Evolutionary conservation across 495 filamentous ascomycete genomes (phyloP), one percentile per base, ranked within the genome.

Genomic region (Bombardia bombarda): DNA sequence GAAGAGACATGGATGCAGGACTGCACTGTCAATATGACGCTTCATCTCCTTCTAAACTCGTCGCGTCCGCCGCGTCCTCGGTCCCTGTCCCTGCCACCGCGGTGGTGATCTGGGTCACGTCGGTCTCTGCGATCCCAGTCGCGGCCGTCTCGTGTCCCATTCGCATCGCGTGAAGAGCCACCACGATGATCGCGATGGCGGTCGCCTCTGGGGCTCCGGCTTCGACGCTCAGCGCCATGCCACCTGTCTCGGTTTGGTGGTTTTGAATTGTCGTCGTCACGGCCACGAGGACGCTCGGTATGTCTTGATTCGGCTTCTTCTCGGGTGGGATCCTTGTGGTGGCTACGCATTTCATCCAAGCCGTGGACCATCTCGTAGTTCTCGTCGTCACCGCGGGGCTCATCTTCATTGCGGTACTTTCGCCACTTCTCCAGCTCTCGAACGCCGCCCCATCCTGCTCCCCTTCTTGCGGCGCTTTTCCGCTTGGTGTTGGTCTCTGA

Each of bases 381-480:
- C 34, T 75, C 62, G 10, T 67, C 63, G n/a, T 57, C 52, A 14
- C 40, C 63, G n/a, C 50, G 60, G 20, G 58, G 61, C 23, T 62
- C 53, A n/a, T 83, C 78, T 19, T 84, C 82, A 17, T 79, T 79
- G 42, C 87, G 76, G 57, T 96, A 98, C 50, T 97, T 89, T 37
- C 84, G 75, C 67, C 87, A 84, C 71, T 89, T 87, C 67, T 97
- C 89, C 36, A 98, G 65, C 46, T 79, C 75, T 28, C 78, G 78
- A 16, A 95, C 83, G 40, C 92, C 92, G 45, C 93, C 92, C 69
- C 94, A 97, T 12, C 89, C 89, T 26, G 90, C 90, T 32, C 84
- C 83, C 21, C 50, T 52, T 17, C 36, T 35, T 8, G 67, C 73
- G 43, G 75, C 70, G 41, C 68, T 70, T 47, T 74, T 75, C 23